Base-by-base conservation (phyloP, 2,329 filamentous ascomycete genomes). In the Rugonectria rugulosa region DNA sequence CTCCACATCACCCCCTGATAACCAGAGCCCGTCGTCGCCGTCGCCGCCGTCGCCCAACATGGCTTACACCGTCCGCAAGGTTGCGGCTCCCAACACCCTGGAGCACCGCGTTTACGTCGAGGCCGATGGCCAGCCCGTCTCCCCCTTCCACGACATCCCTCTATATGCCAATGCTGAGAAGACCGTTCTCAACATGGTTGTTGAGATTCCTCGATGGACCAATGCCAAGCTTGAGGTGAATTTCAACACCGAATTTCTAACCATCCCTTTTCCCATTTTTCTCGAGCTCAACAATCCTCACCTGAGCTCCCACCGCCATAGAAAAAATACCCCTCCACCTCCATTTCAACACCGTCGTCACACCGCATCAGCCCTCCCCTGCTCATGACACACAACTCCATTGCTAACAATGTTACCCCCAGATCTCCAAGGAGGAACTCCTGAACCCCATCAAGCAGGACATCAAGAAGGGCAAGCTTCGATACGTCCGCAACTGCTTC, bases 391-490 rank as follows among this genome's bases (percentile, higher is more conserved):
- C n/a, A n/a, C n/a, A n/a, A n/a, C n/a, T n/a, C 17, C 27, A 20
- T 49, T 60, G 46, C 70, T 72, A 45, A 72, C 63, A 17, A 23
- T 37, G n/a, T 34, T 24, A 23, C 37, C n/a, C 43, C 27, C 37
- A 97, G 93, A 97, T 98, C 84, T 96, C 90, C 84, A 98, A 98
- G 85, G 93, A 98, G 75, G 95, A 99, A 80, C 85, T 90, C 73
- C 89, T 98, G 76, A 98, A 97, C 85, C 94, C 94, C 75, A 97
- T 97, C 84, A 97, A 97, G 89, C 95, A 99, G 84, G 95, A 99
- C 78, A 87, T 88, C 79, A 98, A 99, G 90, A 98, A 99, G 87
- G 95, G 94, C 86, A 98, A 97, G 87, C 92, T 98, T 72, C 91
- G 95, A 74, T 99, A 89, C 77, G 95, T 99, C 76, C 92, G 95